Percentiles rank a stretch among this genome's conserved stretches.
Conservation (phyloP, 192 early-diverging fungal genomes). For the Obelidium mucronatum region DNA sequence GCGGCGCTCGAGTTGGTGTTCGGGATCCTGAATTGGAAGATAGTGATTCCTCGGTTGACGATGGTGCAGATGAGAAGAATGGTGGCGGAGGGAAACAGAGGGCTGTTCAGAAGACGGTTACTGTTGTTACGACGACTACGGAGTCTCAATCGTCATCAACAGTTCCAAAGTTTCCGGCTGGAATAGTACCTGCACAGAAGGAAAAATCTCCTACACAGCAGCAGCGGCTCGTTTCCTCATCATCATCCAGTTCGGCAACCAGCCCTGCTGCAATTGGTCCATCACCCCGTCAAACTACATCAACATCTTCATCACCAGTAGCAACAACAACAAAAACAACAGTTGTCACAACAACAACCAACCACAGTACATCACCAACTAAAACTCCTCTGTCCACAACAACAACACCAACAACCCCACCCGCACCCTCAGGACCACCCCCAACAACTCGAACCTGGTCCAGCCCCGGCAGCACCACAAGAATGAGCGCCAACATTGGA, state of each 20-base stretch:
- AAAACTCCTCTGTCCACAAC: not conserved
- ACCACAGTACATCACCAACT: not conserved
- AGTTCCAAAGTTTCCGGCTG: too few species aligned
- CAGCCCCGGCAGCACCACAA: not conserved
- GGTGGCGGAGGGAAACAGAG: not conserved
- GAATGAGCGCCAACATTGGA: slow-evolving; percentile 11
- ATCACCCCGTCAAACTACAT: too few species aligned
- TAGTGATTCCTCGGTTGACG: too few species aligned
- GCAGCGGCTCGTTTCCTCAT: too few species aligned
- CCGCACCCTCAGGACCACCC: not conserved
- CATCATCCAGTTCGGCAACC: too few species aligned
- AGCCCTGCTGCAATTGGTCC: too few species aligned
- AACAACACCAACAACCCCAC: not conserved
- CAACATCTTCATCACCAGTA: too few species aligned
- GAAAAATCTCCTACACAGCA: too few species aligned
- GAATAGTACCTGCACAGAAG: too few species aligned
- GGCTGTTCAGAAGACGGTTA: not conserved
- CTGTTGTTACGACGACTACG: too few species aligned
- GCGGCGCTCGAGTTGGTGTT: not conserved
- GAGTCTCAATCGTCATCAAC: too few species aligned
- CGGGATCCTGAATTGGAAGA: slow-evolving; percentile 7
- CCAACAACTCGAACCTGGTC: not conserved
- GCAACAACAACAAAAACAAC: not conserved
- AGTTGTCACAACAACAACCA: not conserved
- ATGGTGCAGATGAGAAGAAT: not conserved